Evolutionary conservation across 2,329 filamentous ascomycete species (phyloP).

Genomic region (Colletotrichum costaricense): DNA sequence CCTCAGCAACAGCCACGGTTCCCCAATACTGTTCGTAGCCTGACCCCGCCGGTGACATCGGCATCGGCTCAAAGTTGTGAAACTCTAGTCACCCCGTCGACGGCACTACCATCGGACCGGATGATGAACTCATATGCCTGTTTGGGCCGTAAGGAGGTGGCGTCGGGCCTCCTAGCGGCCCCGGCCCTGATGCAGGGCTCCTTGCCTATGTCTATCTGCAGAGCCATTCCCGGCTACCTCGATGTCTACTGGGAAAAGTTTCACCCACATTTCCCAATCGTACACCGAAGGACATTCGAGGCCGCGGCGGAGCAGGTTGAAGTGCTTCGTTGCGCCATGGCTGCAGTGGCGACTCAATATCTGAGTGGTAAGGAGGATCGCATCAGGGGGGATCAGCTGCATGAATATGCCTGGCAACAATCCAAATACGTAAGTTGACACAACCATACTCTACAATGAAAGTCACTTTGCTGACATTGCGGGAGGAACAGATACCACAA

Average conservation of each 20-base stretch:
- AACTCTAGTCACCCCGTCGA: conserved; percentile 59
- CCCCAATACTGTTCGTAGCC: conserved; percentile 59
- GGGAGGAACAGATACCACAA: conserved; percentile 52
- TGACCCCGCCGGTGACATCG: conserved; percentile 56
- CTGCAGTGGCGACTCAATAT: conserved; percentile 66
- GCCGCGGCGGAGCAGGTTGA: conserved; percentile 52
- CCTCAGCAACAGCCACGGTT: conserved; percentile 50
- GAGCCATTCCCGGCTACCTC: conserved; percentile 61
- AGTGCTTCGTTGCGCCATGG: conserved; percentile 65
- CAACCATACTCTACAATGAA: neutral
- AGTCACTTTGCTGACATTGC: neutral
- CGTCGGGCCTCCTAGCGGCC: conserved; percentile 48
- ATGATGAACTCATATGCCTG: conserved; percentile 49
- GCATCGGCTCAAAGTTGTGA: conserved; percentile 60
- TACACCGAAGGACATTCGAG: conserved; percentile 60
- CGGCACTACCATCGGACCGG: conserved; percentile 50
- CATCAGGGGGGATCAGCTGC: conserved; percentile 60
- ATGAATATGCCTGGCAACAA: conserved; percentile 63
- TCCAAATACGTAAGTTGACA: conserved; percentile 58
- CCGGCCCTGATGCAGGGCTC: conserved; percentile 51
- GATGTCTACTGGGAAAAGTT: conserved; percentile 65
- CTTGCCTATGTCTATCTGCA: conserved; percentile 50
- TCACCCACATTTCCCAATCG: conserved; percentile 59
- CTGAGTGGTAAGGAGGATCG: conserved; percentile 61
- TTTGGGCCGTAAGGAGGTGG: conserved; percentile 53